Evolutionary conservation across 352 stramenopile species (phyloP).

Genomic region (Thraustochytrium striatum): DNA sequence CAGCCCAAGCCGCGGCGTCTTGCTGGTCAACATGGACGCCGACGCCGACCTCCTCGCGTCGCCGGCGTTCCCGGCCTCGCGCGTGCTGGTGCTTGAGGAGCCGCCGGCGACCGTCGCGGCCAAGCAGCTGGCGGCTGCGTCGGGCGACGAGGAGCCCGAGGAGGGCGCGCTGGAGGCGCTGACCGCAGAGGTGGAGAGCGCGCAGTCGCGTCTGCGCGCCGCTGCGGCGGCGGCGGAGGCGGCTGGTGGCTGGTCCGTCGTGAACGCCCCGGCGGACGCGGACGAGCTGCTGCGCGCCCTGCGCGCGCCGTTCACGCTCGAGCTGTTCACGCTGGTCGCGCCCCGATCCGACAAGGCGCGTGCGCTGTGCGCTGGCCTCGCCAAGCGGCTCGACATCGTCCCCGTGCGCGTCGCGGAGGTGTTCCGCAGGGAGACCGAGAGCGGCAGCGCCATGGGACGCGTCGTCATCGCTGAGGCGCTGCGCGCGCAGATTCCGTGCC

Average conservation of each 20-base stretch:
- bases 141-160: neutral
- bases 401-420: constrained; percentile 5
- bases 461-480: neutral
- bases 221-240: neutral
- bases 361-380: neutral
- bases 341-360: neutral
- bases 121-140: neutral
- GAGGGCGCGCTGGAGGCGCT: neutral
- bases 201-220: too few relatives aligned
- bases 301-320: constrained; percentile 6
- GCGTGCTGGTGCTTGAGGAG: neutral
- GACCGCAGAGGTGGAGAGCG: too few relatives aligned
- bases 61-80: neutral
- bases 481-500: neutral
- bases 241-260: neutral
- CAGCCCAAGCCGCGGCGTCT: neutral
- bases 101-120: constrained; percentile 4
- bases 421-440: neutral
- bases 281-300: neutral
- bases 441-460: neutral
- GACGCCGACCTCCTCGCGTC: neutral
- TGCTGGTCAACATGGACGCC: neutral
- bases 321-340: neutral
- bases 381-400: constrained; percentile 1
- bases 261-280: neutral